Percentiles rank a stretch among this genome's conserved stretches.
phyloP scores from a whole-genome alignment of 2,329 filamentous ascomycete genomes.

The Thelonectria blattea region DNA sequence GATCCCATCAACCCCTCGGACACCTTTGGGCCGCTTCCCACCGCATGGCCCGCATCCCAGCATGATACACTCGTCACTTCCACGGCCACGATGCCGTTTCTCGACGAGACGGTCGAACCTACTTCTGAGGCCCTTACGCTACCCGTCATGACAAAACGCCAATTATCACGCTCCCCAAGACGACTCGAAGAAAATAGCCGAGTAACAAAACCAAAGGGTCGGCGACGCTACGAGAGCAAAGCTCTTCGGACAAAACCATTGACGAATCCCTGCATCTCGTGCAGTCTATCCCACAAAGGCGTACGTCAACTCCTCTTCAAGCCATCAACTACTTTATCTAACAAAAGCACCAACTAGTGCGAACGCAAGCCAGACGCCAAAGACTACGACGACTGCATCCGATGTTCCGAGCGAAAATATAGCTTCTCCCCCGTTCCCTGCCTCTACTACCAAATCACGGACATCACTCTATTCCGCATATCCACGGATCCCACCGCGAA shows the following conservation, averaged over 20 bases:
- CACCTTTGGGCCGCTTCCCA: not conserved
- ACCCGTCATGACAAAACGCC: too few species aligned
- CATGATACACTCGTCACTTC: not conserved
- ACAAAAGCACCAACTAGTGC: not conserved
- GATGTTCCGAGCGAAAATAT: not conserved
- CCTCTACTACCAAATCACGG: not conserved
- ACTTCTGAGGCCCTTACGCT: not conserved
- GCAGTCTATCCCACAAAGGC: not conserved
- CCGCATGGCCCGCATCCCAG: too few species aligned
- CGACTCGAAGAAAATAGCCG: too few species aligned
- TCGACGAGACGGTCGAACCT: not conserved
- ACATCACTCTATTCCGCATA: not conserved
- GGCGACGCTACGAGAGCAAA: too few species aligned
- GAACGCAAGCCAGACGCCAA: not conserved
- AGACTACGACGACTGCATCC: not conserved
- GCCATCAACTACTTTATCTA: not conserved
- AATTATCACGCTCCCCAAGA: too few species aligned
- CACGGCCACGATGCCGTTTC: not conserved
- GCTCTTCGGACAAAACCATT: too few species aligned
- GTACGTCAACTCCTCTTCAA: not conserved
- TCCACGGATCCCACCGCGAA: not conserved
- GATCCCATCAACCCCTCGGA: too few species aligned
- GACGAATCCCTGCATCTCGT: too few species aligned
- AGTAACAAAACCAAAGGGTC: too few species aligned
- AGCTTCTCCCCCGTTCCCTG: not conserved